phyloP scores from a whole-genome alignment of 108 stramenopile species.

The Cylindrotheca closterium region DNA sequence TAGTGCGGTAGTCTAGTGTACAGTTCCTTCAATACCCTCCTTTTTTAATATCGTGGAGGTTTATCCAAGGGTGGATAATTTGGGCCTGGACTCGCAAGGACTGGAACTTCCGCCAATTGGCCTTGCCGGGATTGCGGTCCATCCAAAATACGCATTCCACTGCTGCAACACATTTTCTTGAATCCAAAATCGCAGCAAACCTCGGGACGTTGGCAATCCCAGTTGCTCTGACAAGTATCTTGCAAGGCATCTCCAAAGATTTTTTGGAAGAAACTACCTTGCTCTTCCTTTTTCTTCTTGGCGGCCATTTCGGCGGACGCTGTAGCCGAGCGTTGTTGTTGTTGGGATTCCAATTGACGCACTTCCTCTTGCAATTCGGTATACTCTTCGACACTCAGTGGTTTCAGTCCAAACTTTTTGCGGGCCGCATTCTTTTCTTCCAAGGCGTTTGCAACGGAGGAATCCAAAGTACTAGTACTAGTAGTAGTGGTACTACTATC shows the following conservation, averaged over 20 bases:
- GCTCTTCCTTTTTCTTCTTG: conserved; percentile 34
- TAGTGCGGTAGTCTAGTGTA: too few relatives aligned
- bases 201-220: conserved; percentile 74
- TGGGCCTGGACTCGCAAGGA: conserved; percentile 25
- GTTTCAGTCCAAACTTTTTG: conserved; percentile 74
- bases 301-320: conserved; percentile 25
- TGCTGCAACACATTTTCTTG: conserved; percentile 77
- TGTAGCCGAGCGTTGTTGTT: conserved; percentile 47
- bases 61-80: too few relatives aligned
- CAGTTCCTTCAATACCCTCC: too few relatives aligned
- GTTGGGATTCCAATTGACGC: conserved; percentile 47
- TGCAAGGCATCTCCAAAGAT: conserved; percentile 67
- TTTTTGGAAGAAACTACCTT: conserved; percentile 54
- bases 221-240: conserved; percentile 79
- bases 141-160: conserved; percentile 27
- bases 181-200: conserved; percentile 88
- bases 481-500: background rate
- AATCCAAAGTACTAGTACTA: background rate
- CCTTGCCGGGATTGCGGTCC: conserved; percentile 17
- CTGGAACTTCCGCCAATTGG: conserved; percentile 23
- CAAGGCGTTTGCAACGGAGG: conserved; percentile 42
- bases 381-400: conserved; percentile 76
- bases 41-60: too few relatives aligned
- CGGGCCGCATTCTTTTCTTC: conserved; percentile 66
- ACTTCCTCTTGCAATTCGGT: conserved; percentile 56